A percentile compares a stretch with the other conserved stretches of the same genome.
These are phyloP conservation scores for Mycena indigotica DNA, from an alignment of 768 basidiomycete species.

Conservation along the genomic window DNA sequence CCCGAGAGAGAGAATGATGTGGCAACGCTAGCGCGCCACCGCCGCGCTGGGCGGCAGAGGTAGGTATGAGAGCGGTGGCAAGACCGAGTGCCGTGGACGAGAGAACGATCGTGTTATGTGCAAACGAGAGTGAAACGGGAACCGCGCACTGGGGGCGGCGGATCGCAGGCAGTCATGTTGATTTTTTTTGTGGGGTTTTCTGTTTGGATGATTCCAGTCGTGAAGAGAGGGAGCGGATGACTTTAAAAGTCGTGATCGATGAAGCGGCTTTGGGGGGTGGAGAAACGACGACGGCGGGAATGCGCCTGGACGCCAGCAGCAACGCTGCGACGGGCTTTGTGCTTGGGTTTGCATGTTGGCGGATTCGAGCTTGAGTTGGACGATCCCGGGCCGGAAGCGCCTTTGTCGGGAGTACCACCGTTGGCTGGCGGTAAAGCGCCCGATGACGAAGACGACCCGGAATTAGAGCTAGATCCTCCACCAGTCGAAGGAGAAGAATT, in stretches of 20 bases:
- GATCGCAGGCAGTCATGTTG: neutral
- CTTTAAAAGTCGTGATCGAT: slow-evolving; percentile 6
- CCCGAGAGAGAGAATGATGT: no score
- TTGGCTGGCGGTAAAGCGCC: neutral
- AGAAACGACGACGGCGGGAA: slow-evolving; percentile 10
- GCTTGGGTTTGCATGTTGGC: neutral
- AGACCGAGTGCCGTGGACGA: neutral
- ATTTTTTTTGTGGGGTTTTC: neutral
- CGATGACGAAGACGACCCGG: neutral
- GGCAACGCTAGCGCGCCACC: neutral
- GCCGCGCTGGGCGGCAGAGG: slow-evolving; percentile 19
- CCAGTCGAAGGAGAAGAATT: neutral
- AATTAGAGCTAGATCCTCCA: neutral
- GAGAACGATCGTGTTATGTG: neutral
- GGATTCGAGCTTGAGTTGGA: slow-evolving; percentile 3
- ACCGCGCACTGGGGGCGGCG: neutral
- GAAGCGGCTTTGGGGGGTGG: slow-evolving; percentile 7
- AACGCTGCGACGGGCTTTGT: neutral
- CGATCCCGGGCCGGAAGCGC: neutral
- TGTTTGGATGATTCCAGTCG: neutral
- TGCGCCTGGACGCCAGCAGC: slow-evolving; percentile 5
- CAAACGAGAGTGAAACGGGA: neutral
- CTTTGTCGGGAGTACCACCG: neutral
- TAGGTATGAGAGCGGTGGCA: neutral
- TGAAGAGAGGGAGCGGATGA: slow-evolving; percentile 1